phyloP scores from a whole-genome alignment of 2,329 filamentous ascomycete species.

The Fusarium metavorans region DNA sequence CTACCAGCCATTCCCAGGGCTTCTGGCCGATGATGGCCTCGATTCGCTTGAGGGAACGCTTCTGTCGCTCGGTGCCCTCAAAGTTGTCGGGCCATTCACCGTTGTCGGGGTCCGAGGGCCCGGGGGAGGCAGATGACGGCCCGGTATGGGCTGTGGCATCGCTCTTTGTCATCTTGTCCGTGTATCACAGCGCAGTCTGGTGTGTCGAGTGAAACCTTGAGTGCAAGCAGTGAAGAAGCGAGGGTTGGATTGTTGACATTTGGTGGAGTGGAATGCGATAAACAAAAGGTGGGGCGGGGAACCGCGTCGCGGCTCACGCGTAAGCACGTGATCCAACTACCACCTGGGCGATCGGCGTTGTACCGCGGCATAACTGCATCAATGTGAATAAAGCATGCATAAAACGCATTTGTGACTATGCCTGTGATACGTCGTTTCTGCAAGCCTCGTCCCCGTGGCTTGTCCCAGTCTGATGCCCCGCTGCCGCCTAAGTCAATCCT shows the following conservation, averaged over 20 bases:
- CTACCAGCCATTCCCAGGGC: constrained; percentile 17
- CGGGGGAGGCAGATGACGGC: not conserved
- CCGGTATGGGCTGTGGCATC: not conserved
- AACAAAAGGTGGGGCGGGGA: not conserved
- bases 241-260: not conserved
- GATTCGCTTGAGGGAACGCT: not conserved
- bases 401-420: not conserved
- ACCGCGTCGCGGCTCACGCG: not conserved
- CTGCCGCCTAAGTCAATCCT: not conserved
- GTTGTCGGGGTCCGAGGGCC: not conserved
- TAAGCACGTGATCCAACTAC: not conserved
- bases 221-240: not conserved
- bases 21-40: not conserved
- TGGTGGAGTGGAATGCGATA: not conserved
- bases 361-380: too few species aligned
- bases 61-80: not conserved
- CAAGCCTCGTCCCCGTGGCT: not conserved
- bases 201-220: not conserved
- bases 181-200: not conserved
- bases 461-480: not conserved
- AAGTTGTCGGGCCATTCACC: not conserved
- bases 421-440: not conserved
- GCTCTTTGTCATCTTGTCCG: not conserved
- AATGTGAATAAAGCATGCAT: too few species aligned
- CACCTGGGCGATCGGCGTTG: too few species aligned